phyloP scores from a whole-genome alignment of 1,284 basidiomycete species.

The Hymenochaete sp. region DNA sequence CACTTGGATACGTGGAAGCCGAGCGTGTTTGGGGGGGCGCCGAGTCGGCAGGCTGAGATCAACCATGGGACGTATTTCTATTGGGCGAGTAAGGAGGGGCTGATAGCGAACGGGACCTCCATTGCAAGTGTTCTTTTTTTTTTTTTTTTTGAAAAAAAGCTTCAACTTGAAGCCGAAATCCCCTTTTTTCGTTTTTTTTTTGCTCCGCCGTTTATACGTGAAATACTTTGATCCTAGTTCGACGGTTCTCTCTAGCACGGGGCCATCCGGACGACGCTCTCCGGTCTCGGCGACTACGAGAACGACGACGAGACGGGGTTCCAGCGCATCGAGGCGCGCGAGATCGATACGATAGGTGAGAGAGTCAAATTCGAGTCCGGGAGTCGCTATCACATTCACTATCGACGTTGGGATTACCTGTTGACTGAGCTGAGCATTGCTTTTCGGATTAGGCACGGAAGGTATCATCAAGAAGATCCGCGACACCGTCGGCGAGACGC shows the following conservation, averaged over 20 bases:
- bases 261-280: conserved; percentile 68
- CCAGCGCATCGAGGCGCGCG: conserved; percentile 65
- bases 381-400: neutral
- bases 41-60: conserved; percentile 56
- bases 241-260: conserved; percentile 53
- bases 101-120: conserved; percentile 68
- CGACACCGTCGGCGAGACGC: conserved; percentile 54
- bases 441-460: conserved; percentile 37
- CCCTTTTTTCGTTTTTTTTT: neutral
- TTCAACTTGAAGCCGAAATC: neutral
- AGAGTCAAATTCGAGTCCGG: neutral
- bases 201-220: conserved; percentile 9
- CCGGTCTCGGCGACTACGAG: conserved; percentile 59
- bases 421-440: conserved; percentile 13
- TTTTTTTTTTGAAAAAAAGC: conserved; percentile 15
- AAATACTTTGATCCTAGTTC: conserved; percentile 65
- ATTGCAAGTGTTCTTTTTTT: conserved; percentile 57
- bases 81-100: conserved; percentile 66
- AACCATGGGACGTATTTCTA: conserved; percentile 76
- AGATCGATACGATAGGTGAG: conserved; percentile 63
- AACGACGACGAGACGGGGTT: conserved; percentile 64
- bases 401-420: too few relatives aligned
- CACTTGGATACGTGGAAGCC: conserved; percentile 71
- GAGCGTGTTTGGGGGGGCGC: conserved; percentile 59
- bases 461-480: conserved; percentile 67